Percentiles rank a stretch among this genome's conserved stretches.
Evolutionary conservation across 495 filamentous ascomycete species (phyloP).

Genomic region (Darksidea phi): DNA sequence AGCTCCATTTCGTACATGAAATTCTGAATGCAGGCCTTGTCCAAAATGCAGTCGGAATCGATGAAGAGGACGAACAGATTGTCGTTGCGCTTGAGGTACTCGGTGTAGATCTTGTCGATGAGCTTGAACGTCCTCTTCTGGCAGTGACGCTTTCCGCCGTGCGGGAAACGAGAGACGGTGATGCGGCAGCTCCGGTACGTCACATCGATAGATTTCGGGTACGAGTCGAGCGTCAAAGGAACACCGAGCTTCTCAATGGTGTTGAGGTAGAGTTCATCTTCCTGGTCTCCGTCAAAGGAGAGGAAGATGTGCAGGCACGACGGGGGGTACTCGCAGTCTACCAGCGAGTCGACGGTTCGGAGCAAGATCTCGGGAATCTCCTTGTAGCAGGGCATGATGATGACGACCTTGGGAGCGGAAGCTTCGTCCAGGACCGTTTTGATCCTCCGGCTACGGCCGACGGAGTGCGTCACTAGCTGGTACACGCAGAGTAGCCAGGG

Average conservation of each 20-base stretch:
- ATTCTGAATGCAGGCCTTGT: slow-evolving; percentile 90
- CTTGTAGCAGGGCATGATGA: slow-evolving; percentile 97
- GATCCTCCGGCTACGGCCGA: slow-evolving; percentile 77
- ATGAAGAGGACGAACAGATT: slow-evolving; percentile 96
- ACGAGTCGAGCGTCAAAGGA: slow-evolving; percentile 69
- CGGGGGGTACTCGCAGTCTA: slow-evolving; percentile 91
- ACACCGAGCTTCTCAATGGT: slow-evolving; percentile 88
- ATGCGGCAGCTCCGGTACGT: slow-evolving; percentile 77
- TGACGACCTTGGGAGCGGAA: slow-evolving; percentile 89
- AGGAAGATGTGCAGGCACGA: slow-evolving; percentile 95
- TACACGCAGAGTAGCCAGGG: slow-evolving; percentile 95
- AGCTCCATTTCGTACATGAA: slow-evolving; percentile 99
- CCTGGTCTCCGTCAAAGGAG: slow-evolving; percentile 87
- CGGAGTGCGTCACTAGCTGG: slow-evolving; percentile 77
- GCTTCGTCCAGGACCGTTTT: slow-evolving; percentile 81
- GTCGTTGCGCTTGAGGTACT: slow-evolving; percentile 85
- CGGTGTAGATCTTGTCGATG: slow-evolving; percentile 88
- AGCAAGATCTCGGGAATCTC: slow-evolving; percentile 84
- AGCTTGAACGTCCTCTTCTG: slow-evolving; percentile 94
- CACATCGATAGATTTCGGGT: slow-evolving; percentile 89
- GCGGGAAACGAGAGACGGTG: slow-evolving; percentile 88
- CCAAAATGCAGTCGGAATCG: slow-evolving; percentile 96
- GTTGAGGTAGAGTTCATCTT: slow-evolving; percentile 85
- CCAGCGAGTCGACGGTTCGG: slow-evolving; percentile 86
- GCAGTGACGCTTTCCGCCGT: slow-evolving; percentile 91